Evolutionary conservation across 148 eudicot species (phyloP).

Genomic region (Rhododendron molle): DNA sequence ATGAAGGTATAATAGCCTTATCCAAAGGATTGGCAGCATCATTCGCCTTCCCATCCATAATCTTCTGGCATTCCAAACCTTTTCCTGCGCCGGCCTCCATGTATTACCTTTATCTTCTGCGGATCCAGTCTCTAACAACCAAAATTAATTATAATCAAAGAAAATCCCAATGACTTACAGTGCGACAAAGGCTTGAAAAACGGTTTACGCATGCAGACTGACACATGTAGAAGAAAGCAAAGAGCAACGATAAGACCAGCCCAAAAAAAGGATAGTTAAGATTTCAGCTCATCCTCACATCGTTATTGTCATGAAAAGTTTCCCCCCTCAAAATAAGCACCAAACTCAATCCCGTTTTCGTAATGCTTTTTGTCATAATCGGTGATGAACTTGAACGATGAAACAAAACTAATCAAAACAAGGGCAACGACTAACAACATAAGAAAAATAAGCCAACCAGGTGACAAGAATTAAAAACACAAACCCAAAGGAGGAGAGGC

Average conservation of each 20-base stretch:
- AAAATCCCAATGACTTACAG: not conserved
- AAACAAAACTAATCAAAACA: not conserved
- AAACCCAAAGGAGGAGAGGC: not conserved
- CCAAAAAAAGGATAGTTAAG: not conserved
- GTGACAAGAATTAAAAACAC: not conserved
- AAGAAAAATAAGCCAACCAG: not conserved
- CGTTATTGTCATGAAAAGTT: not conserved
- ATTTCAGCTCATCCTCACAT: not conserved
- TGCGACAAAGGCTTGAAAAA: not conserved
- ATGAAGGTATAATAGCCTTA: constrained; percentile 55
- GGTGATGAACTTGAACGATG: not conserved
- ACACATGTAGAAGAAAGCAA: not conserved
- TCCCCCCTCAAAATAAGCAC: not conserved
- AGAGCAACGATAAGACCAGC: not conserved
- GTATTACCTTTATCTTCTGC: constrained; percentile 44
- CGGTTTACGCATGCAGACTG: not conserved
- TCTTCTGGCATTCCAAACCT: constrained; percentile 69
- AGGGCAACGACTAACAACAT: not conserved
- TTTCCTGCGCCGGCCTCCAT: constrained; percentile 71
- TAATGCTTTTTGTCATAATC: not conserved
- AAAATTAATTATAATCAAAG: not conserved
- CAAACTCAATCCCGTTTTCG: not conserved
- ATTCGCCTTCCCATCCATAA: constrained; percentile 75
- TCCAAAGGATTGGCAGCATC: constrained; percentile 26
- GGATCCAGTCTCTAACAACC: constrained; percentile 78